Conservation (phyloP, 2,329 filamentous ascomycete genomes). For the Tolypocladium cylindrosporum region DNA sequence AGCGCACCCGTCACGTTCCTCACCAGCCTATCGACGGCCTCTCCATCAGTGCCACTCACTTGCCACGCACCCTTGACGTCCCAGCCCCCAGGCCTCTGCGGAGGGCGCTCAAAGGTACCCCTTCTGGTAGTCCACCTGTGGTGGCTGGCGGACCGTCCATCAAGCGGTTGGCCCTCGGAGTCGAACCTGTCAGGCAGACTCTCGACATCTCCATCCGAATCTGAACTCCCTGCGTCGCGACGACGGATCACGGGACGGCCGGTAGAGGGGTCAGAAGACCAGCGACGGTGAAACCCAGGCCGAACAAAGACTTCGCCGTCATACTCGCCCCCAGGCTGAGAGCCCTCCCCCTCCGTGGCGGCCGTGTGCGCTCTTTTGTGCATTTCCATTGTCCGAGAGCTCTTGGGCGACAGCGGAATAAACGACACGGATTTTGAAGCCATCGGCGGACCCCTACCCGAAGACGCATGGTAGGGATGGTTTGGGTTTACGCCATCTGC, state of each 20-base stretch:
- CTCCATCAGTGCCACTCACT: constrained; percentile 31
- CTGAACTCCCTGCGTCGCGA: constrained; percentile 10
- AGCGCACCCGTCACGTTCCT: constrained; percentile 16
- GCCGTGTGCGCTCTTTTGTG: constrained; percentile 26
- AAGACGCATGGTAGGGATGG: neutral
- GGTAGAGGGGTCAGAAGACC: constrained; percentile 23
- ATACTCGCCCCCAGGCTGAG: constrained; percentile 5
- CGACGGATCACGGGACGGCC: constrained; percentile 17
- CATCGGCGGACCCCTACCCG: neutral
- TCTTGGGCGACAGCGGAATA: constrained; percentile 39
- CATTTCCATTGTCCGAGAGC: constrained; percentile 32
- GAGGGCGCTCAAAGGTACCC: constrained; percentile 32
- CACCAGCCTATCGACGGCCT: constrained; percentile 25
- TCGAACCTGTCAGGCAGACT: constrained; percentile 39
- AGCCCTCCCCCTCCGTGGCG: constrained; percentile 9
- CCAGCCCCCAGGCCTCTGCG: constrained; percentile 20
- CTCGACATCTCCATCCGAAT: constrained; percentile 29
- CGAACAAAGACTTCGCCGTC: constrained; percentile 8
- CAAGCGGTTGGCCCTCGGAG: constrained; percentile 28
- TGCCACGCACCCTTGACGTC: constrained; percentile 33
- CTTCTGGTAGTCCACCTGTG: constrained; percentile 23
- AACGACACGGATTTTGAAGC: constrained; percentile 34
- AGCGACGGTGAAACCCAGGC: constrained; percentile 12
- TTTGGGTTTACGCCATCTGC: constrained; percentile 19
- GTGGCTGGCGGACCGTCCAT: constrained; percentile 9